Base-by-base conservation (phyloP, 2,329 filamentous ascomycete genomes). In the Chlorencoelia australis region DNA sequence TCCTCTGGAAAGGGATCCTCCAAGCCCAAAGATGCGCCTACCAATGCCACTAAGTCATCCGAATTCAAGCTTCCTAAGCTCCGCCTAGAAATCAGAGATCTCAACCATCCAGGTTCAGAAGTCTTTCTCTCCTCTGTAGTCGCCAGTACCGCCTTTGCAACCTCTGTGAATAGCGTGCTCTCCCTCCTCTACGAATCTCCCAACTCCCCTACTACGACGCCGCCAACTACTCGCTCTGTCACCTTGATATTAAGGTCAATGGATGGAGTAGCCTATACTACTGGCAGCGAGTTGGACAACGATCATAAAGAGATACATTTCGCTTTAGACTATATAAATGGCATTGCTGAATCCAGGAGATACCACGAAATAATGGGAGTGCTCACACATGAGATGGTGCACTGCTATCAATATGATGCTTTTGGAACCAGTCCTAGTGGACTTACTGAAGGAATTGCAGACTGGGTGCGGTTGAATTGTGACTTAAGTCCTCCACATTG, bases 291-390 rank as follows among this genome's bases (percentile, higher is more conserved):
- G 25, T 69, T 93, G 8, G 88, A 94, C 60, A 49, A 68, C 43
- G 82, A 91, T 54, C 86, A 94, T 66, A 95, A 95, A 56, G 87
- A 94, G 58, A 91, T 95, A 44, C 86, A 95, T 61, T 70, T 96
- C 59, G 87, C 77, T 11, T 73, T 89, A 1, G 63, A 69, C 30
- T 94, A 95, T 64, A 76, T 94, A 48, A 51, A 60, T 28, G 49
- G 55, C 30, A 64, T 75, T 44, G 38, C 52, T 21, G 50, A 68
- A 0, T 32, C 57, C 0, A 48, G 60, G 8, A 67, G 69, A 32
- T 60, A 62, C 9, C 51, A 68, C 25, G 86, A 96, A 62, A 75
- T 95, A 41, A 63, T 73, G 13, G 91, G 91, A 26, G 87, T 96
- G 1, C 59, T 96, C 14, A 81, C 82, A 2, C 89, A 96, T 57